Conservation (phyloP, 2,329 filamentous ascomycete genomes). For the Ophiostoma himal-ulmi region DNA sequence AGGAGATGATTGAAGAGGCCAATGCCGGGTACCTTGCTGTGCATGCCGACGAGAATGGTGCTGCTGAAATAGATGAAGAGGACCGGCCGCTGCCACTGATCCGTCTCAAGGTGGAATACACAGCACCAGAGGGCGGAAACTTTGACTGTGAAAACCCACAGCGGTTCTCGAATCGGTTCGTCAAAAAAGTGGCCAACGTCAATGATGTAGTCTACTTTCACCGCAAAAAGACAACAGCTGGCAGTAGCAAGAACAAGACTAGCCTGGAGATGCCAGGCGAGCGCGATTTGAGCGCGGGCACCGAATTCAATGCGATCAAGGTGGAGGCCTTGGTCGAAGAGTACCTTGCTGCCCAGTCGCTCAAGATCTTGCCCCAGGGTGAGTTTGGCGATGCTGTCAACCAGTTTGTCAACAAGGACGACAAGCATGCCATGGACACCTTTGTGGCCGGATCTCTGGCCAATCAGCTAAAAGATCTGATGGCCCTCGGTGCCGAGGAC, state of each 20-base stretch:
- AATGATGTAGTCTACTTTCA: slow-evolving; percentile 93
- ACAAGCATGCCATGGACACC: slow-evolving; percentile 83
- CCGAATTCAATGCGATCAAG: slow-evolving; percentile 65
- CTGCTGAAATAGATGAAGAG: slow-evolving; percentile 51
- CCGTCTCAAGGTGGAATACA: slow-evolving; percentile 84
- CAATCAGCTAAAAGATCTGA: slow-evolving; percentile 63
- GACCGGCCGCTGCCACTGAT: slow-evolving; percentile 74
- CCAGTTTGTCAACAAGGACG: slow-evolving; percentile 90
- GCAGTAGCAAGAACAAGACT: slow-evolving; percentile 36
- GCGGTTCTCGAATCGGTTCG: slow-evolving; percentile 88
- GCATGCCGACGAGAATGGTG: slow-evolving; percentile 57
- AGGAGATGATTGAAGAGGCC: slow-evolving; percentile 82
- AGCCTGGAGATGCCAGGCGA: slow-evolving; percentile 46
- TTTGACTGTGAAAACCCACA: slow-evolving; percentile 95
- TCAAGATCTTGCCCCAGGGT: slow-evolving; percentile 89
- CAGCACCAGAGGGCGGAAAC: slow-evolving; percentile 72
- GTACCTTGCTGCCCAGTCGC: slow-evolving; percentile 76
- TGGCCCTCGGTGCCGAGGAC: slow-evolving; percentile 61
- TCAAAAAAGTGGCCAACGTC: slow-evolving; percentile 83
- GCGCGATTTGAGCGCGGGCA: slow-evolving; percentile 53
- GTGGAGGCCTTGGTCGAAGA: slow-evolving; percentile 86
- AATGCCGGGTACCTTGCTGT: slow-evolving; percentile 71
- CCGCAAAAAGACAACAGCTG: slow-evolving; percentile 67
- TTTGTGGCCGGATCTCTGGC: slow-evolving; percentile 69
- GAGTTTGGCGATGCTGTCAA: slow-evolving; percentile 88